Percentiles rank a stretch among this genome's conserved stretches.
Conservation (phyloP, 176 grass and related monocot genomes). For the Alloteropsis semialata region DNA sequence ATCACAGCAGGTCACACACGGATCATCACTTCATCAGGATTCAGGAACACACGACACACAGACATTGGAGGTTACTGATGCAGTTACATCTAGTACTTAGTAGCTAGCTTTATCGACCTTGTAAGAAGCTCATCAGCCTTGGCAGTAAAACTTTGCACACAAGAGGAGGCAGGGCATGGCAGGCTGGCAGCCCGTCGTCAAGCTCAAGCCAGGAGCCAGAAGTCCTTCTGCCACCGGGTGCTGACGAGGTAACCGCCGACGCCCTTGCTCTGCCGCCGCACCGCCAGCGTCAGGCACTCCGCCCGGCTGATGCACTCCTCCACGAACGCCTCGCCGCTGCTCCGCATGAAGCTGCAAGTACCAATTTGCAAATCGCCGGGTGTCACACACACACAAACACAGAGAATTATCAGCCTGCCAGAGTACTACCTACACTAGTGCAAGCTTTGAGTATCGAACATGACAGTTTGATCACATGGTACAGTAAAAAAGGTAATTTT, state of each 20-base stretch:
- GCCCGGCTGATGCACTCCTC: conserved; percentile 81
- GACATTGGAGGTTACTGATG: not conserved
- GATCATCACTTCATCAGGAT: not conserved
- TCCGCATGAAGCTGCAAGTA: conserved; percentile 58
- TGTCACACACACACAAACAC: too few species aligned
- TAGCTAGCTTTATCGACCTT: conserved; percentile 8
- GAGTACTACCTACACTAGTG: not conserved
- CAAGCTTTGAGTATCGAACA: not conserved
- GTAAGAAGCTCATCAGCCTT: not conserved
- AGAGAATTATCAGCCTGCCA: not conserved
- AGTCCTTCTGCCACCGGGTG: conserved; percentile 98
- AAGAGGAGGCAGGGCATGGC: not conserved
- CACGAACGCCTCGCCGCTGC: conserved; percentile 75
- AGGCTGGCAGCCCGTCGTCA: not conserved
- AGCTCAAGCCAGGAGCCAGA: conserved; percentile 88
- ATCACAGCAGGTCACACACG: not conserved
- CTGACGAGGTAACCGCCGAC: conserved; percentile 87
- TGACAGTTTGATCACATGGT: not conserved
- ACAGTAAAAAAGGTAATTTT: conserved; percentile 9
- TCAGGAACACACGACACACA: not conserved
- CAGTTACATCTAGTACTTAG: too few species aligned
- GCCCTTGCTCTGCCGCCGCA: conserved; percentile 76
- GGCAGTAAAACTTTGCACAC: not conserved
- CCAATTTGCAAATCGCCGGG: not conserved
- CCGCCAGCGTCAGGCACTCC: conserved; percentile 85